A percentile compares a stretch with the other conserved stretches of the same genome.
These are phyloP conservation scores for Flaveria brownii DNA, from an alignment of 129 eudicot species.

Conservation along the genomic window DNA sequence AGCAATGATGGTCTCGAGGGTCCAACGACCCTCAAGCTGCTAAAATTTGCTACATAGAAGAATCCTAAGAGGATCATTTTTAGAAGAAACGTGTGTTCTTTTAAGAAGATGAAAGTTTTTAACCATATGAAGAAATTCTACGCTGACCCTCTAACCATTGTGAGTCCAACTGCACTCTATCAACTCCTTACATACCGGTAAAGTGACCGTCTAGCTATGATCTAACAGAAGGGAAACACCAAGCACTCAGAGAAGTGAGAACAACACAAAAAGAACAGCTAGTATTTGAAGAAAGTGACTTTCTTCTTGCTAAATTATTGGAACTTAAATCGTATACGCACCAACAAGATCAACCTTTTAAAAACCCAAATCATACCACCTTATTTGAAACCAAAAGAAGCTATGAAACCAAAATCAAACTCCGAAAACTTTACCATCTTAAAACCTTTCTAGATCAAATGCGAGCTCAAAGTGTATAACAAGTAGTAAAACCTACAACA, in stretches of 20 bases:
- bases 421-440: too few relatives aligned
- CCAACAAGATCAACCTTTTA: too few relatives aligned
- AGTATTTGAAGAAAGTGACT: neutral
- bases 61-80: neutral
- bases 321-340: neutral
- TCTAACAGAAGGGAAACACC: neutral
- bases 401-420: too few relatives aligned
- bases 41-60: neutral
- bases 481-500: too few relatives aligned
- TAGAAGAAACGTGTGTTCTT: neutral
- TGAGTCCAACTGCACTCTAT: neutral
- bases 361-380: neutral
- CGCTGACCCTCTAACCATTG: too few relatives aligned
- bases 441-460: too few relatives aligned
- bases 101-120: neutral
- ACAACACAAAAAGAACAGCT: neutral
- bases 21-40: neutral
- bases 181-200: neutral
- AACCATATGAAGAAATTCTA: neutral
- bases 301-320: neutral
- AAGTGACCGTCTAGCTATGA: neutral
- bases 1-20: neutral
- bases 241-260: neutral
- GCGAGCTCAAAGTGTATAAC: too few relatives aligned
- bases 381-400: neutral